Evolutionary conservation across 805 yeast species (phyloP), one percentile per base, ranked within the genome.

Genomic region (Clavispora carvajalis): DNA sequence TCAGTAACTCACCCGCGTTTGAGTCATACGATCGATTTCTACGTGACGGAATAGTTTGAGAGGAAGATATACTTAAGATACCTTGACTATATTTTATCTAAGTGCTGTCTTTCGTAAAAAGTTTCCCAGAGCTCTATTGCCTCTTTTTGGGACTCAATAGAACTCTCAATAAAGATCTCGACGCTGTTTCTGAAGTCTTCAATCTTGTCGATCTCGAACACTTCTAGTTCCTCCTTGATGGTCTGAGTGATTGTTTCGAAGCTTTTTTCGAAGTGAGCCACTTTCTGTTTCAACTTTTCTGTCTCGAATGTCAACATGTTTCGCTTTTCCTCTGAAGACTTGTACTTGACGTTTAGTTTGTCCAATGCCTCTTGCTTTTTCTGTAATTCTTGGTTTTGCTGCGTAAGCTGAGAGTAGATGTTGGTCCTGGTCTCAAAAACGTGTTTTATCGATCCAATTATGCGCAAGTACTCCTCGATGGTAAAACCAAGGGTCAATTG

Each of bases 81-180:
- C 19, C 3, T 21, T 16, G 1, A 2, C 31, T 34, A 51, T 1
- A 47, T 47, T 28, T 19, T 34, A 26, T 49, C 53, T 29, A 58
- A 48, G 17, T 51, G 47, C 39, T 67, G 69, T 12, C 67, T 53
- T 46, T 82, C 86, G 56, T 88, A 89, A 57, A 91, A 93, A 0
- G 89, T 80, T 59, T 85, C 93, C 87, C 91, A 85, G n/a, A 82
- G 60, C 56, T 85, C 95, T 44, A 85, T 85, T 23, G 84, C 80
- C 59, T 89, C 96, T 64, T 93, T 93, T 62, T 93, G 99, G 23
- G 89, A 74, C 62, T 93, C 99, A 40, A 90, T 85, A 18, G 93
- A 77, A 38, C 93, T 79, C 60, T 93, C 98, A 57, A 95, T 75
- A 54, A 81, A 90, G 10, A 91, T 82, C 62, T 93, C 99, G 38